Evolutionary conservation across 768 basidiomycete genomes (phyloP).

Genomic region (Russula abietina): DNA sequence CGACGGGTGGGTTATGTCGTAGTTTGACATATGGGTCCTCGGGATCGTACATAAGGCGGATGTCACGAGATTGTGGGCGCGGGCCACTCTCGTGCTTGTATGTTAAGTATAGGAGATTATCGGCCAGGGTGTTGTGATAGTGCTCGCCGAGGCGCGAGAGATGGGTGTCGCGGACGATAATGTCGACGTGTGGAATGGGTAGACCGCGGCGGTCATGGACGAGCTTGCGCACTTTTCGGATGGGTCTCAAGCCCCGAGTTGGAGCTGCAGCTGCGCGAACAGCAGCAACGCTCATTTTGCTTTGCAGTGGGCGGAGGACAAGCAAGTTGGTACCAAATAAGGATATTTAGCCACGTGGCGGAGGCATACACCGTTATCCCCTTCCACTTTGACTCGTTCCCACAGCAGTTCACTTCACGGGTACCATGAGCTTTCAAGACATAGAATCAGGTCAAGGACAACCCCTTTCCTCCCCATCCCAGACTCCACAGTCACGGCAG

Average conservation of each 20-base stretch:
- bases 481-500: slow-evolving; percentile 41
- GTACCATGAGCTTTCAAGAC: slow-evolving; percentile 46
- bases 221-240: slow-evolving; percentile 22
- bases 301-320: too few relatives aligned
- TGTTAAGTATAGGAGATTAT: slow-evolving; percentile 92
- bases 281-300: slow-evolving; percentile 1
- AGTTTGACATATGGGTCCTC: slow-evolving; percentile 77
- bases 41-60: slow-evolving; percentile 68
- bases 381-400: not conserved
- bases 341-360: slow-evolving; percentile 5
- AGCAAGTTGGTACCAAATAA: not conserved
- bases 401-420: not conserved
- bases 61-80: slow-evolving; percentile 48
- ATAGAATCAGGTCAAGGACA: slow-evolving; percentile 41
- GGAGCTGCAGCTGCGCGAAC: slow-evolving; percentile 3
- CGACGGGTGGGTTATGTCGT: slow-evolving; percentile 68
- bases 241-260: slow-evolving; percentile 5
- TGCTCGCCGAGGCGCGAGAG: slow-evolving; percentile 74
- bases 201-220: slow-evolving; percentile 53
- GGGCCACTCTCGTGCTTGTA: slow-evolving; percentile 70
- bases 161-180: slow-evolving; percentile 64
- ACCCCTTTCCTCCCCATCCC: slow-evolving; percentile 28
- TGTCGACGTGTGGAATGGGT: slow-evolving; percentile 63
- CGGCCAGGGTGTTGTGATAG: slow-evolving; percentile 74
- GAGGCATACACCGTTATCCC: not conserved